phyloP scores from a whole-genome alignment of 805 yeast species.

The Lipomyces kockii region DNA sequence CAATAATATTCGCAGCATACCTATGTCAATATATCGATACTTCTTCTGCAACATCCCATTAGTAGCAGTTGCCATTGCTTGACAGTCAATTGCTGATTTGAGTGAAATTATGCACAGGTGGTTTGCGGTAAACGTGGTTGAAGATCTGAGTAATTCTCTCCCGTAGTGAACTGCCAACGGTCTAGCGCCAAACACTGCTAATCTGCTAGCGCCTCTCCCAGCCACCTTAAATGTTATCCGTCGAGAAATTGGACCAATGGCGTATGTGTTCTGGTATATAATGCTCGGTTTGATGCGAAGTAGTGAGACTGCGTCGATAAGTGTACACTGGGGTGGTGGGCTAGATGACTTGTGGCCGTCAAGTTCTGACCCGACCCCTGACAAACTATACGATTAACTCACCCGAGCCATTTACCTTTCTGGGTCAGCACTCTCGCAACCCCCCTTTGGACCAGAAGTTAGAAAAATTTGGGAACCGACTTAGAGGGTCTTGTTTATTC shows the following conservation, averaged over 20 bases:
- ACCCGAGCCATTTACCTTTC: too few relatives aligned
- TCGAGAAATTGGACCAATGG: background rate
- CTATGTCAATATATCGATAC: constrained; percentile 30
- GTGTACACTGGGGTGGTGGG: too few relatives aligned
- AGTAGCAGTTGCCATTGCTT: background rate
- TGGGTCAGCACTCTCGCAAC: too few relatives aligned
- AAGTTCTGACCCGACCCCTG: background rate
- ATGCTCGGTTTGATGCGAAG: too few relatives aligned
- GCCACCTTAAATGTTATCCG: background rate
- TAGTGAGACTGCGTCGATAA: too few relatives aligned
- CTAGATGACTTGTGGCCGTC: background rate
- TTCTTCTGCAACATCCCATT: background rate
- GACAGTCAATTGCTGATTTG: background rate
- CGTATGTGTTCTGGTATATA: too few relatives aligned
- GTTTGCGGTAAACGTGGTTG: background rate
- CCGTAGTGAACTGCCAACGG: background rate
- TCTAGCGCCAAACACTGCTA: background rate
- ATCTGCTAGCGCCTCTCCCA: background rate
- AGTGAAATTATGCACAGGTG: too few relatives aligned
- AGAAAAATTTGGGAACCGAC: background rate
- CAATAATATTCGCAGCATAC: constrained; percentile 8
- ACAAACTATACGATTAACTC: background rate
- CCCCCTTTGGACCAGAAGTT: too few relatives aligned
- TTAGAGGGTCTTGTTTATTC: background rate
- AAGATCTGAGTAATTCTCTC: background rate